A percentile compares a stretch with the other conserved stretches of the same genome.
These are phyloP conservation scores for Globisporangium barbulae DNA, from an alignment of 352 stramenopile species.

Conservation along the genomic window DNA sequence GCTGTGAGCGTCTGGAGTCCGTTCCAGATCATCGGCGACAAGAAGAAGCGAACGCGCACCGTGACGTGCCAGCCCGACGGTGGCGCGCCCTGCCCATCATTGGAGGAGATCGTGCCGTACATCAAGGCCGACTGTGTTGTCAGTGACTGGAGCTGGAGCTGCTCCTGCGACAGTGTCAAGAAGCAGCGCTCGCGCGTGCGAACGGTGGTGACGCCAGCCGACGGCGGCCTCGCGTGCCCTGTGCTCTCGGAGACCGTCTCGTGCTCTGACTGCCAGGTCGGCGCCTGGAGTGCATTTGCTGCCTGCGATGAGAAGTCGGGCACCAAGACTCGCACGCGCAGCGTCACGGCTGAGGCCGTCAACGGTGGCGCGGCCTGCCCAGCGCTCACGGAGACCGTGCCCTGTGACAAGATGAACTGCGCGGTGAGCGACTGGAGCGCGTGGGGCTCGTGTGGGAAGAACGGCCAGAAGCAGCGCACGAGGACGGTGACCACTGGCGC, in stretches of 20 bases:
- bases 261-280: conserved; percentile 34
- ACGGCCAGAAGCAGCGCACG: conserved; percentile 16
- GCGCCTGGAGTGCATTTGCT: conserved; percentile 29
- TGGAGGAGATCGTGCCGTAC: conserved; percentile 36
- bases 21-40: conserved; percentile 31
- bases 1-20: conserved; percentile 30
- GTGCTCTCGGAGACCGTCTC: conserved; percentile 31
- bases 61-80: conserved; percentile 38
- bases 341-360: conserved; percentile 21
- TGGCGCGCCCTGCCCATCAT: conserved; percentile 35
- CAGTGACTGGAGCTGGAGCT: conserved; percentile 35
- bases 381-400: conserved; percentile 21
- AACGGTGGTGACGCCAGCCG: conserved; percentile 26
- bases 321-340: conserved; percentile 31
- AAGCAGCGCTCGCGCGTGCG: conserved; percentile 30
- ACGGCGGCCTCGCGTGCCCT: conserved; percentile 40
- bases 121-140: conserved; percentile 42
- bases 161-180: conserved; percentile 29
- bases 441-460: conserved; percentile 25
- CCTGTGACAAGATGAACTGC: conserved; percentile 52
- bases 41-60: conserved; percentile 36
- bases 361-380: conserved; percentile 42
- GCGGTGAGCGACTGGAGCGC: conserved; percentile 49
- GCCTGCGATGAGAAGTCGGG: conserved; percentile 31
- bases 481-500: conserved; percentile 18